Base-by-base conservation (phyloP, 1,139 yeast species). In the Lodderomyces metapsilosis region DNA sequence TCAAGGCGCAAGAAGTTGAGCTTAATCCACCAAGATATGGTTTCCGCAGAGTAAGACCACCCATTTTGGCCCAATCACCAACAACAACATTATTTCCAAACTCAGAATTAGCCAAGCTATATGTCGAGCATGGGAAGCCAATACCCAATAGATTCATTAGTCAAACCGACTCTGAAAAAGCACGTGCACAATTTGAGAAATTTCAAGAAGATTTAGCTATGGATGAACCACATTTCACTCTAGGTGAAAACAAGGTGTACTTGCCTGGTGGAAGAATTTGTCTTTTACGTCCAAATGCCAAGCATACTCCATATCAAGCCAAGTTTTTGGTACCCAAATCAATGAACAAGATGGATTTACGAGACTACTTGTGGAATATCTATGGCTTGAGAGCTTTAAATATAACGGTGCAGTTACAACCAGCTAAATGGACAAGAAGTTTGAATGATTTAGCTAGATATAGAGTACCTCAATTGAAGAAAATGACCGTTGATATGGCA, bases 231-330 rank as follows among this genome's bases (percentile, higher is more conserved):
- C 96, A 89, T 66, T 91, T 88, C 74, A 72, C 70, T 41, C 79
- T 85, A 5, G 98, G 98, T 54, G 82, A 76, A 5, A 78, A 76
- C 51, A 70, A 83, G 50, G 69, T 85, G 12, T 88, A 79, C 60
- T 84, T 91, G 62, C 97, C 98, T 28, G 81, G 82, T 50, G 96
- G 95, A 2, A 74, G 94, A 50, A 71, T 91, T 33, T 78, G 86
- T 41, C 71, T 91, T 34, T 68, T 91, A 49, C 76, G 95, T 58
- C 95, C 96, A 37, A 86, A 86, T 57, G 96, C 98, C 17, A 88
- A 88, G 59, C 95, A 88, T 64, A 87, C 96, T 1, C 98, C 98
- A 40, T 88, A 84, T 65, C 97, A 89, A 63, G 97, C 97, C 39
- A 89, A 88, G 63, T 91, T 91, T 60, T 79, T 87, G 51, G 97